Base-by-base conservation (phyloP, 305 asterid species). In the Plantago lanceolata region DNA sequence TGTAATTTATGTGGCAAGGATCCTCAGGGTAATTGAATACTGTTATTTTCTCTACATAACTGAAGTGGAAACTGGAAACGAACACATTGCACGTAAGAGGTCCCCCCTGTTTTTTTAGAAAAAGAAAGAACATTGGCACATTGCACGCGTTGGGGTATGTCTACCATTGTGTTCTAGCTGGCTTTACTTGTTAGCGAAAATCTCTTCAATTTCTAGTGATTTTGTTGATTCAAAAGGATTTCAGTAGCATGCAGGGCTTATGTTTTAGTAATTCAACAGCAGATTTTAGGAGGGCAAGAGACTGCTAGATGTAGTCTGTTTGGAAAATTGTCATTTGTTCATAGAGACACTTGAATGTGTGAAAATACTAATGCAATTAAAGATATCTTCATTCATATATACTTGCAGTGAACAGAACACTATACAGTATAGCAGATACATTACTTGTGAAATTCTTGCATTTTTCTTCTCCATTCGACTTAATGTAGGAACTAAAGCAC, bases 261-360 rank as follows among this genome's bases (percentile, higher is more conserved):
- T 12, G 71, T 87, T 57, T 67, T 89, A 57, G 94, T 79, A 40
- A 65, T 89, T 63, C 96, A 92, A 24, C 96, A 92, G 61, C 98
- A 92, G 66, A 52, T 82, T 49, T 71, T 90, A 51, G 76, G 94
- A 74, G 88, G 84, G 20, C 87, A 85, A 18, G 64, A 71, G 15
- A 19, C 21, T 16, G 11, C 55, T 37, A 66, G 48, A 19, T 40
- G 37, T 58, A 44, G 63, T n/a, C 48, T 65, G 9, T 54, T 50
- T 3, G 35, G 29, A 40, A 28, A 57, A 40, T 59, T 33, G 40
- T 33, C 11, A 33, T 33, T 33, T 33, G 45, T 2, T 40, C 15
- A 40, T 40, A 40, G 3, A 11, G 1, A 40, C 45, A 40, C 11
- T 9, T 11, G 45, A 40, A 40, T 40, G 45, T 9, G 45, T 9